Percentiles rank a stretch among this genome's conserved stretches.
Conservation (phyloP, 441 rosid genomes). For the Daphne laureola region DNA sequence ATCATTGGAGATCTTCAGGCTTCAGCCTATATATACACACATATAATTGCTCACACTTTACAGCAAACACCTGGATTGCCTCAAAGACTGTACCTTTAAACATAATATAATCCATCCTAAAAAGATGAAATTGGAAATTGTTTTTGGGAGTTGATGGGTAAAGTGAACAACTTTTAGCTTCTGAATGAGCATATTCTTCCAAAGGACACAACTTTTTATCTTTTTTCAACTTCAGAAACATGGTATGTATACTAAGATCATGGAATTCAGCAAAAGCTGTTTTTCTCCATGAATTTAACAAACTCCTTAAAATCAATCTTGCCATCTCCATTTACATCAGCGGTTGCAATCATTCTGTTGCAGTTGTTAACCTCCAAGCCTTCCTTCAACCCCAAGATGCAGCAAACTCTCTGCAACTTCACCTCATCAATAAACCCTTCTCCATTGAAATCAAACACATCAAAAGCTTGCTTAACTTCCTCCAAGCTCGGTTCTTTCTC, state of each 20-base stretch:
- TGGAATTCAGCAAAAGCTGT: constrained; percentile 20
- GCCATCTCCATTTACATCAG: constrained; percentile 39
- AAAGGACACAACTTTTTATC: too few relatives aligned
- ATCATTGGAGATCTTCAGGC: too few relatives aligned
- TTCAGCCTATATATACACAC: too few relatives aligned
- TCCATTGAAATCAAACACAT: constrained; percentile 48
- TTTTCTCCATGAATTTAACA: constrained; percentile 47
- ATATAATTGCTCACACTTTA: too few relatives aligned
- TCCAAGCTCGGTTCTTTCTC: constrained; percentile 47
- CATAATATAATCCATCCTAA: too few relatives aligned
- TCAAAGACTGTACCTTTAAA: not conserved
- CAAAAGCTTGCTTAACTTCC: constrained; percentile 50
- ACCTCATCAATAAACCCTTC: constrained; percentile 52
- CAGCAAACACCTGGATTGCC: not conserved
- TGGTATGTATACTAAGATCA: too few relatives aligned
- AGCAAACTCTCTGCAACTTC: constrained; percentile 52
- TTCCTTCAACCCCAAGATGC: constrained; percentile 34
- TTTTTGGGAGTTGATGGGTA: too few relatives aligned
- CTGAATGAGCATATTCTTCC: too few relatives aligned
- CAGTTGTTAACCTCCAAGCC: constrained; percentile 31
- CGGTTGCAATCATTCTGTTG: constrained; percentile 35
- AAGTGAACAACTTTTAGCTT: too few relatives aligned
- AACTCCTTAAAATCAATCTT: constrained; percentile 49
- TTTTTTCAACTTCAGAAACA: too few relatives aligned
- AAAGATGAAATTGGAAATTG: too few relatives aligned